These are phyloP conservation scores for Gracilaria domingensis DNA, from an alignment of 23 red algal species.

Conservation along the genomic window DNA sequence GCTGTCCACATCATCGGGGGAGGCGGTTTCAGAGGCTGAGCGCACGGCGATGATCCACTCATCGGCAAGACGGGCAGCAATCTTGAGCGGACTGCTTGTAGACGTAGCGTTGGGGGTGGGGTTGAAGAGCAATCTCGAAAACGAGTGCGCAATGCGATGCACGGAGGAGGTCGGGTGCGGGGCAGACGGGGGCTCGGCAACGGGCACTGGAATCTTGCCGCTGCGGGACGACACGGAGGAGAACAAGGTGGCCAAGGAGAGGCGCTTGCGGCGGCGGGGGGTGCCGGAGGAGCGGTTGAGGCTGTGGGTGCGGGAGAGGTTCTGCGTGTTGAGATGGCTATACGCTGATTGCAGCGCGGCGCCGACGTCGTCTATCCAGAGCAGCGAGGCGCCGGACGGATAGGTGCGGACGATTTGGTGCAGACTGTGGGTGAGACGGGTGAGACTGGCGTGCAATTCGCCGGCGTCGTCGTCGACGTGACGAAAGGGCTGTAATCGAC, in stretches of 20 bases:
- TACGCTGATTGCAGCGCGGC: slow-evolving; percentile 38
- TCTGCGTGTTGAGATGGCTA: background rate
- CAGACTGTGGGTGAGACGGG: slow-evolving; percentile 36
- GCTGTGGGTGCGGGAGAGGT: slow-evolving; percentile 16
- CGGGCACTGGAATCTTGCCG: background rate
- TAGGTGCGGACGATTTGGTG: slow-evolving; percentile 29
- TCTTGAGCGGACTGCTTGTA: slow-evolving; percentile 10
- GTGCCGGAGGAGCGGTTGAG: background rate
- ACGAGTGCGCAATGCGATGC: background rate
- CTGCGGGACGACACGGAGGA: slow-evolving; percentile 12
- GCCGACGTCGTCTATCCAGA: slow-evolving; percentile 70
- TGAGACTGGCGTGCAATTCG: slow-evolving; percentile 27
- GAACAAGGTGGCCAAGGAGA: slow-evolving; percentile 17
- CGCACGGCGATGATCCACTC: slow-evolving; percentile 66
- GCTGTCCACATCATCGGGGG: slow-evolving; percentile 48
- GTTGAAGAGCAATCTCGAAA: slow-evolving; percentile 22
- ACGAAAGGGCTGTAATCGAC: background rate
- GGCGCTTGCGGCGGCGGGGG: slow-evolving; percentile 6
- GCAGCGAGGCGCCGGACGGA: slow-evolving; percentile 27
- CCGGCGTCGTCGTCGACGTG: background rate
- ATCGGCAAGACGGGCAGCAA: slow-evolving; percentile 38
- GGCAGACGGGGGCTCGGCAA: background rate
- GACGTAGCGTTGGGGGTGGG: background rate
- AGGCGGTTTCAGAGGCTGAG: slow-evolving; percentile 28
- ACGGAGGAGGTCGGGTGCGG: background rate